Evolutionary conservation across 306 rosid species (phyloP), one percentile per base, ranked within the genome.

Genomic region (Castanea sativa): DNA sequence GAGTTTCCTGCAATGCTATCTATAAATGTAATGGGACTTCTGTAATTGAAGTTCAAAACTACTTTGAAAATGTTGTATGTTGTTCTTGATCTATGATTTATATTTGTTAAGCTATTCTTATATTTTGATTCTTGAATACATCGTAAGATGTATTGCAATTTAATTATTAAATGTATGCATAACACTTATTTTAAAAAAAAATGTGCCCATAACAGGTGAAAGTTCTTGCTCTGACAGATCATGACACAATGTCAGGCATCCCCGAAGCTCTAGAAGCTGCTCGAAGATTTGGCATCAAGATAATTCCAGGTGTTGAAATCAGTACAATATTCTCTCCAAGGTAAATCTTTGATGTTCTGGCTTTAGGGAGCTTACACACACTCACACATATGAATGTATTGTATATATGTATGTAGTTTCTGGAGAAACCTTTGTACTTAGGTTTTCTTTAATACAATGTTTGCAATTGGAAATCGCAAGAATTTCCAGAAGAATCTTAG

Each of bases 161-260:
- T 85, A 84, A 78, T 90, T 88, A 83, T 75, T 81, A 83, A 80
- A 87, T 83, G 81, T 88, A 83, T 84, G 91, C 71, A 81, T 87
- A 88, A 90, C 99, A 94, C 12, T 41, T 41, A 41, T 38, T 38
- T 35, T 4, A 38, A 6, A 0, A 35, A 38, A 38, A 23, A 76
- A 87, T 83, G 81, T 88, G 84, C 88, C 91, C 73, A 83, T 87
- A 87, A 90, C 99, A 94, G 99, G 99, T 95, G 90, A 95, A 90
- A 89, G 99, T 91, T 92, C 99, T 95, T 91, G 99, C 99, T 88
- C 97, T 95, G 87, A 95, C 99, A 91, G 99, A 95, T 92, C 99
- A 95, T 84, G 99, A 95, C 88, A 92, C 99, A 53, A 85, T 95
- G 97, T 55, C 97, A 33, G 99, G 99, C 82, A 89, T 95, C 73